Evolutionary conservation across 2,329 filamentous ascomycete species (phyloP).

Genomic region (Chaetomium sp.): DNA sequence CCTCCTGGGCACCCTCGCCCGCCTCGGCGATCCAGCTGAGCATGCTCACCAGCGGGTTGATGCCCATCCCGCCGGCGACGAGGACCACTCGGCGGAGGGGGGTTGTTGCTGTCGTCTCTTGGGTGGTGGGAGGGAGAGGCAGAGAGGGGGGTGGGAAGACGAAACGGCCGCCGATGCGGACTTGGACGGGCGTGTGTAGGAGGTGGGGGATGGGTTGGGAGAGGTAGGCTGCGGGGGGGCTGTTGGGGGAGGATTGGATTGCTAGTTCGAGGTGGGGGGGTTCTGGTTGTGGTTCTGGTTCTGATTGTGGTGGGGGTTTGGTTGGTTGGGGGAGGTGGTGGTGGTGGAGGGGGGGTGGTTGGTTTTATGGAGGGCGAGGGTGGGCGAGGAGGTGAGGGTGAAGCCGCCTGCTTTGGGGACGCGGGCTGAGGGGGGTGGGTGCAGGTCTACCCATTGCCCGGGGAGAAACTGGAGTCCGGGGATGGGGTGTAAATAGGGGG

Average conservation of each 20-base stretch:
- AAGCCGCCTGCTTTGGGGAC: conserved; percentile 77
- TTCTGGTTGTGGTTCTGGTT: background rate
- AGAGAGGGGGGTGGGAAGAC: conserved; percentile 66
- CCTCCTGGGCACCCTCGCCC: background rate
- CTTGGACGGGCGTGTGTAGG: conserved; percentile 58
- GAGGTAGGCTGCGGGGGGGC: conserved; percentile 75
- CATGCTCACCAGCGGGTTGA: conserved; percentile 81
- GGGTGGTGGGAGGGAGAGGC: no score
- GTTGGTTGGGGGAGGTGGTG: background rate
- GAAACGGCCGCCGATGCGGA: conserved; percentile 81
- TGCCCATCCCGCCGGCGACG: conserved; percentile 78
- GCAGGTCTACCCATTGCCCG: conserved; percentile 87
- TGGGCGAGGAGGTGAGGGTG: conserved; percentile 79
- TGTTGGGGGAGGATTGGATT: conserved; percentile 69
- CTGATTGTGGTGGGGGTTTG: no score
- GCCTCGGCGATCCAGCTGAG: conserved; percentile 60
- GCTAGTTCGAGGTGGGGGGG: conserved; percentile 71
- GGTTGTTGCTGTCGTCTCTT: conserved; percentile 24
- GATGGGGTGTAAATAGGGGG: conserved; percentile 25
- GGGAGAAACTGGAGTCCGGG: conserved; percentile 62
- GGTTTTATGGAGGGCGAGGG: conserved; percentile 45
- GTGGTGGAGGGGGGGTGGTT: background rate
- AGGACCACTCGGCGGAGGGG: conserved; percentile 65
- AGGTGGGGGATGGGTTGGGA: conserved; percentile 62
- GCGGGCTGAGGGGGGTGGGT: conserved; percentile 70